These are phyloP conservation scores for Amyloporia xantha DNA, from an alignment of 768 basidiomycete genomes.

Conservation along the genomic window DNA sequence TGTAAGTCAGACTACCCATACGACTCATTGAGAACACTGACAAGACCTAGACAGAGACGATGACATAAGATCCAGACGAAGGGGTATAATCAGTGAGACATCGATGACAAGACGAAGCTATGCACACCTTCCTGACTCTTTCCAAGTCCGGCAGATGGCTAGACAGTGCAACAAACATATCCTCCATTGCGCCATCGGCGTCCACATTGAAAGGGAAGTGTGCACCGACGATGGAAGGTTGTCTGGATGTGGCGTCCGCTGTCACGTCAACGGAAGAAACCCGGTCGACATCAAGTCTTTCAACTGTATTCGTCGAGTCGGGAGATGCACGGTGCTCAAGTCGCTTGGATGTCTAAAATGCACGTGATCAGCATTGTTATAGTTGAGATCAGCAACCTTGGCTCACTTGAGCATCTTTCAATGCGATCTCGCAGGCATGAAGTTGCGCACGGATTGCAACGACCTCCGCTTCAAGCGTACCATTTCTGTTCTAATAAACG, in stretches of 20 bases:
- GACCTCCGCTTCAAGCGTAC: neutral
- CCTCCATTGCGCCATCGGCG: neutral
- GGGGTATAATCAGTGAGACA: no score
- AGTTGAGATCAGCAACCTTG: no score
- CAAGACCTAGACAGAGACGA: neutral
- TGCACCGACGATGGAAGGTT: no score
- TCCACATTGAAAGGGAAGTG: no score
- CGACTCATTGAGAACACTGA: neutral
- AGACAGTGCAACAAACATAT: slow-evolving; percentile 1
- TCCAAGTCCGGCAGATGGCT: neutral
- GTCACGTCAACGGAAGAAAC: no score
- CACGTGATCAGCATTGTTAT: no score
- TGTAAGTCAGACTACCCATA: neutral
- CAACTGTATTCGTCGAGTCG: no score
- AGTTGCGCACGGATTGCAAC: neutral
- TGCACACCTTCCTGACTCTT: neutral
- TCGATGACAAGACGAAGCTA: neutral
- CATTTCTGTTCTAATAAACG: neutral
- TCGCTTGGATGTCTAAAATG: no score
- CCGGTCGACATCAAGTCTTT: no score
- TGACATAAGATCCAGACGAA: neutral
- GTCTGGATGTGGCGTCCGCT: neutral
- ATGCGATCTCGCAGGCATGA: neutral
- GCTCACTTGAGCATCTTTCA: no score
- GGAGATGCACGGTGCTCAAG: no score